Evolutionary conservation across 164 flowering plant genomes (phyloP), one percentile per base, ranked within the genome.

Genomic region (Echeveria elegans): DNA sequence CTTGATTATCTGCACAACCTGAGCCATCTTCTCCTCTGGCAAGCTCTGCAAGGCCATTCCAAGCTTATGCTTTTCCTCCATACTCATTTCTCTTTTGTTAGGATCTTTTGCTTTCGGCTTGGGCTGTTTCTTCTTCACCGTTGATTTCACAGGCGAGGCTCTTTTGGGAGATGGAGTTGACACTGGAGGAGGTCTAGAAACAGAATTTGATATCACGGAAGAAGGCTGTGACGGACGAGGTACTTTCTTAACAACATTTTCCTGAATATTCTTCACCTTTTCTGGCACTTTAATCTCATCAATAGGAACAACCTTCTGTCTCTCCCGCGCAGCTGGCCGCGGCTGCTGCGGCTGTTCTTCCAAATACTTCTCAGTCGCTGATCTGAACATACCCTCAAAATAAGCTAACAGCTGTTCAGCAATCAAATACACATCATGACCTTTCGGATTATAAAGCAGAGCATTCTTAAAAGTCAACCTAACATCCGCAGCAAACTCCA

Each of bases 391-490:
- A 1, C 76, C 82, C 61, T 82, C 82, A 29, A 82, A 82, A 40
- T 70, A 67, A 0, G 38, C 28, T 0, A 77, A 70, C 19, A 73
- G 67, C 69, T 75, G 72, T 68, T 82, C 86, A 0, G 96, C 98
- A 74, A 83, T 59, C 1, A 8, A 23, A 36, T 82, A 56, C 3
- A 92, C 95, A 10, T 82, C 86, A 32, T 89, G 95, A 0, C 87
- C 90, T 59, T 76, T 82, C 0, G 98, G 98, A 48, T 92, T 92
- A 71, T 92, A 92, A 40, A 65, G 7, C 83, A 88, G 53, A 1
- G 98, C 98, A 70, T 92, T 92, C 47, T 78, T 71, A 74, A 92
- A 92, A 1, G 95, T 88, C 68, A 89, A 72, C 67, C 93, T 71
- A 36, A 92, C 90, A 74, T 92, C 96, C 0, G 83, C 68, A 0